A percentile compares a stretch with the other conserved stretches of the same genome.
Conservation (phyloP, 148 eudicot species). For the Silene conica region DNA sequence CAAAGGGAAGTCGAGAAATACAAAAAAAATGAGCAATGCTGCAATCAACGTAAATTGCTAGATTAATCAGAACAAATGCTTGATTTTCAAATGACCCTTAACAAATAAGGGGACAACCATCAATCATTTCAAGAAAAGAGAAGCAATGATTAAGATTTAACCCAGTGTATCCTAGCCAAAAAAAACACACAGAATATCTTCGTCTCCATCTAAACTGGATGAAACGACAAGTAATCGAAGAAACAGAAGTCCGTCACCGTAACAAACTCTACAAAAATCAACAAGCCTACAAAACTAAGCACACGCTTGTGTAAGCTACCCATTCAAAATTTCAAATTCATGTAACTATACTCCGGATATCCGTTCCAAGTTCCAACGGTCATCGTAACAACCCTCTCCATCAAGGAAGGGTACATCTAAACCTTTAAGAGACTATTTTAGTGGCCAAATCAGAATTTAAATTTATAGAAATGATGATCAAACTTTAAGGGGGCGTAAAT, state of each 20-base stretch:
- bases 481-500: too few relatives aligned
- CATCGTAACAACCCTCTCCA: neutral
- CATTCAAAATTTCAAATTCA: neutral
- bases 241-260: neutral
- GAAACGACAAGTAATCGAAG: neutral
- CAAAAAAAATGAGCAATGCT: neutral
- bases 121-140: neutral
- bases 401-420: too few relatives aligned
- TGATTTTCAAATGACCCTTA: neutral
- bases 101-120: neutral
- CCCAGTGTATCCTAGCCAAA: neutral
- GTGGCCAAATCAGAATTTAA: too few relatives aligned
- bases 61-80: neutral
- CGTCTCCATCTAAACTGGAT: neutral
- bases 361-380: neutral
- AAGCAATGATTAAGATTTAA: neutral
- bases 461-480: too few relatives aligned
- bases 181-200: neutral
- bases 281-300: neutral
- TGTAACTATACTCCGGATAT: neutral
- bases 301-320: too few relatives aligned
- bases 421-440: too few relatives aligned
- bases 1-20: neutral
- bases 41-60: neutral
- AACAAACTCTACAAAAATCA: neutral